Evolutionary conservation across 2,329 filamentous ascomycete species (phyloP).

Genomic region (Coniochaeta pulveracea): DNA sequence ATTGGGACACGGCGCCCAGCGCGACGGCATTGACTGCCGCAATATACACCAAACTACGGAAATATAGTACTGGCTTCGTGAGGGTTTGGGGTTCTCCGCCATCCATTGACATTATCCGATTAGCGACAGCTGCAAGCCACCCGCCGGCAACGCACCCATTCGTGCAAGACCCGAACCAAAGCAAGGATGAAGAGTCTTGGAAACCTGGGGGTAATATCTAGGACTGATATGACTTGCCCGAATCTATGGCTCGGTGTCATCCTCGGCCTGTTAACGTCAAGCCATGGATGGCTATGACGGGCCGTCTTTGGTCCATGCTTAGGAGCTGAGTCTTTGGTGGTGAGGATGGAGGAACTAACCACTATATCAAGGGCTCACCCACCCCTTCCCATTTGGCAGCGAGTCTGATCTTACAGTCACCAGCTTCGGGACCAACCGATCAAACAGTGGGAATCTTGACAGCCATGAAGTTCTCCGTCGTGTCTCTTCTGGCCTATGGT

Average conservation of each 20-base stretch:
- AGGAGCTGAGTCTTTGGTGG: no score
- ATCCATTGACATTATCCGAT: constrained; percentile 7
- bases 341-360: no score
- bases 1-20: constrained; percentile 8
- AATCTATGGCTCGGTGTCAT: constrained; percentile 12
- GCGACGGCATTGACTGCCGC: constrained; percentile 6
- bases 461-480: constrained; percentile 25
- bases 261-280: constrained; percentile 9
- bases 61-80: constrained; percentile 13
- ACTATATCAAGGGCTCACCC: no score
- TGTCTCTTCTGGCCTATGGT: constrained; percentile 20
- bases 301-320: not conserved
- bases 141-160: constrained; percentile 7
- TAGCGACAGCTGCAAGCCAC: constrained; percentile 12
- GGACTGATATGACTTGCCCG: constrained; percentile 10
- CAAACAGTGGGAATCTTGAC: not conserved
- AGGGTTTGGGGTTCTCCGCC: constrained; percentile 14
- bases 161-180: no score
- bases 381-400: no score
- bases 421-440: not conserved
- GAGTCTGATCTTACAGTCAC: no score
- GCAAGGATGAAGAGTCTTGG: constrained; percentile 10
- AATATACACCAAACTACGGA: constrained; percentile 16
- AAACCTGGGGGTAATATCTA: constrained; percentile 10
- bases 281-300: constrained; percentile 1